Percentiles rank a stretch among this genome's conserved stretches.
Conservation (phyloP, 306 rosid genomes). For the Sesbania bispinosa region DNA sequence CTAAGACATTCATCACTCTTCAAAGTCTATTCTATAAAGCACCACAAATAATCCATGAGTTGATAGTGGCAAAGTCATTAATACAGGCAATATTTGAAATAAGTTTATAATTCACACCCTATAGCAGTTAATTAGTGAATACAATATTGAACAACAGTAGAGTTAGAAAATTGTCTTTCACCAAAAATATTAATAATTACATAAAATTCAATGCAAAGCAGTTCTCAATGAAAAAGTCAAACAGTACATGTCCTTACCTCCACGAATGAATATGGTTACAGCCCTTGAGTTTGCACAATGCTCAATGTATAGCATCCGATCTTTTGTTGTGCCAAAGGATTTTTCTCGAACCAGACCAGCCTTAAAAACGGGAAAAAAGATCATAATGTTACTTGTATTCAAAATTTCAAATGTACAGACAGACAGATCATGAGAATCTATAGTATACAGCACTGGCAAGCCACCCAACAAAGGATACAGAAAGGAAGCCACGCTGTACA, state of each 20-base stretch:
- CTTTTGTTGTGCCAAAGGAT: slow-evolving; percentile 95
- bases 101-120: background rate
- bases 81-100: background rate
- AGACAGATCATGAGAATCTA: background rate
- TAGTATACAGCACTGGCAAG: background rate
- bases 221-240: background rate
- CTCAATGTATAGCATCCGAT: slow-evolving; percentile 92
- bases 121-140: background rate
- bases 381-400: background rate
- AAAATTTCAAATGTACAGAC: background rate
- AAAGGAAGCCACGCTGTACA: background rate
- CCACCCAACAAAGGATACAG: slow-evolving; percentile 5
- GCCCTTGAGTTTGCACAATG: slow-evolving; percentile 98
- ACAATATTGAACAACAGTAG: background rate
- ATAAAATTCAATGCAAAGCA: background rate
- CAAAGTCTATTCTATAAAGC: background rate
- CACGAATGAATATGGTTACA: slow-evolving; percentile 86
- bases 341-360: slow-evolving; percentile 97
- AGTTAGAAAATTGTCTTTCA: background rate
- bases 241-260: slow-evolving; percentile 51
- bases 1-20: background rate
- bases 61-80: background rate
- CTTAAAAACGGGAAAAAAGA: slow-evolving; percentile 37
- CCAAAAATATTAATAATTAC: background rate
- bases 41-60: background rate